Base-by-base conservation (phyloP, 2,329 filamentous ascomycete genomes). In the Cladophialophora carrionii region DNA sequence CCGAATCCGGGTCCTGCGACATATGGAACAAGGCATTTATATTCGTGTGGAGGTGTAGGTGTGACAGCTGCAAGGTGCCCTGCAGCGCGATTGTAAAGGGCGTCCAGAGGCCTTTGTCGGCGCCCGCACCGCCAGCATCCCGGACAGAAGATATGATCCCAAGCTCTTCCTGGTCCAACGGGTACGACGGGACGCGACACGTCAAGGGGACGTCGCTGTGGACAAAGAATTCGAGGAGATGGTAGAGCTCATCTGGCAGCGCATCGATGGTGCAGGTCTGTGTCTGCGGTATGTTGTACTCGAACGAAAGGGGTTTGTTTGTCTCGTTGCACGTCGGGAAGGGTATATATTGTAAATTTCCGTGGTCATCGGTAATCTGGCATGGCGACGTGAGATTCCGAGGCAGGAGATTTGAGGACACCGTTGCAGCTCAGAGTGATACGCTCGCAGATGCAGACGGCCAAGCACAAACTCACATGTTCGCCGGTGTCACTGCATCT, bases 321-420 rank as follows among this genome's bases (percentile, higher is more conserved):
- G 95, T 98, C 78, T 98, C 95, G 78, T 92, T 90, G 85, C 95
- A 98, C 37, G 84, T 83, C 26, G 91, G 91, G 78, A 98, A 98
- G 46, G 94, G 92, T 52, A 95, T 88, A 84, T 95, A 98, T 84
- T 96, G 85, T 63, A 97, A 87, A 76, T 96, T 89, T 74, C 95
- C 89, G 69, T 88, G 83, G 41, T 84, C 83, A 76, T 96, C 88
- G 74, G 91, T 89, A 74, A 97, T 88, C 82, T 81, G 32, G 49
- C 52, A 17, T n/a, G n/a, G 17, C 43, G n/a, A 51, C 54, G 41
- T 65, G 9, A 58, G 56, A 43, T 61, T 67, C 56, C 29, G 43
- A 14, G 31, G 49, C 41, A 56, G 31, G 12, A 8, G 52, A 32
- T 10, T 10, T 54, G 61, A 54, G 22, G 61, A 29, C 22, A 64